Evolutionary conservation across 2,329 filamentous ascomycete species (phyloP).

Genomic region (Penicillium italicum): DNA sequence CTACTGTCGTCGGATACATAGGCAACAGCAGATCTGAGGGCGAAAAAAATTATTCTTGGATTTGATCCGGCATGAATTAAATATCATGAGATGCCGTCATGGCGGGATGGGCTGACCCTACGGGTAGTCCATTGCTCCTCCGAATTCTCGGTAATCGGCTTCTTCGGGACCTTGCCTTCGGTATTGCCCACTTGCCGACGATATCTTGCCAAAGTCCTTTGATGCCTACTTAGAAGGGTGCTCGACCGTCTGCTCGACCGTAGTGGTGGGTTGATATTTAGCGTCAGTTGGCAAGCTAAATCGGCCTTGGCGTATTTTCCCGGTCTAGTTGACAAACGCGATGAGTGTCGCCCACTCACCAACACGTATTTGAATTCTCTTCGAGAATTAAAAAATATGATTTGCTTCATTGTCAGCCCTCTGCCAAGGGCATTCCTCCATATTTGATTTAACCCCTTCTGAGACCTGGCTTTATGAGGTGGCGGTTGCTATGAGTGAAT

Average conservation of each 20-base stretch:
- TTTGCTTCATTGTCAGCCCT: constrained; percentile 35
- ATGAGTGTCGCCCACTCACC: not conserved
- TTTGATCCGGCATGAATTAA: constrained; percentile 37
- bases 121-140: too few species aligned
- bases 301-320: not conserved
- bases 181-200: constrained; percentile 46
- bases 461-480: not conserved
- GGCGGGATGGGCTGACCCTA: not conserved
- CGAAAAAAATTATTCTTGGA: constrained; percentile 48
- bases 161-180: constrained; percentile 32
- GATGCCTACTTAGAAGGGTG: constrained; percentile 41
- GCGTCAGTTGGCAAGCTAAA: constrained; percentile 30
- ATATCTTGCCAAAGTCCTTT: constrained; percentile 47
- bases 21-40: constrained; percentile 44
- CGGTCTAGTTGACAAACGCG: not conserved
- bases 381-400: not conserved
- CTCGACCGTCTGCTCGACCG: constrained; percentile 35
- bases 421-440: not conserved
- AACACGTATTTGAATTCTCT: too few species aligned
- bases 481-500: not conserved
- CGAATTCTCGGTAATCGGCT: constrained; percentile 43
- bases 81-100: not conserved
- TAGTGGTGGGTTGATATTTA: constrained; percentile 24
- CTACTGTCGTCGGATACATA: constrained; percentile 28
- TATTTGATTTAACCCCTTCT: not conserved